A percentile compares a stretch with the other conserved stretches of the same genome.
phyloP scores from a whole-genome alignment of 345 rosid species.

The Erysimum cheiranthoides region DNA sequence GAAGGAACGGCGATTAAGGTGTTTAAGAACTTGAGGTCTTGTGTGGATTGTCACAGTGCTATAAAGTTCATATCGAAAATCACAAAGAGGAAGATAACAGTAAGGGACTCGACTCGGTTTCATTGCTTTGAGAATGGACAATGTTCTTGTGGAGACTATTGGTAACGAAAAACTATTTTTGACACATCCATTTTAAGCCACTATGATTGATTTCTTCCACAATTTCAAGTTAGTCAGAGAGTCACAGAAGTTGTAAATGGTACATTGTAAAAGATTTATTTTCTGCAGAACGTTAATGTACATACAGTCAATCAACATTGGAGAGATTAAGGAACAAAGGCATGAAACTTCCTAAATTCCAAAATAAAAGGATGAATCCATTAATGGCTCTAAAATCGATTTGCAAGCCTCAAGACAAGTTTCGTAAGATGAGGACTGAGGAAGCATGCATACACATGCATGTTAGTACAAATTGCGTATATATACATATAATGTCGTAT shows the following conservation, averaged over 20 bases:
- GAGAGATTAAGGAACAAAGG: neutral
- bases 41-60: conserved; percentile 89
- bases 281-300: conserved; percentile 25
- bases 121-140: conserved; percentile 83
- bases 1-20: conserved; percentile 74
- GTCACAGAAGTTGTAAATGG: neutral
- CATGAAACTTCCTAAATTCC: conserved; percentile 19
- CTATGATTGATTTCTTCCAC: neutral
- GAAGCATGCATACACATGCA: conserved; percentile 31
- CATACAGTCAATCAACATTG: neutral
- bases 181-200: conserved; percentile 26
- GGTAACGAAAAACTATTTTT: conserved; percentile 51
- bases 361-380: neutral
- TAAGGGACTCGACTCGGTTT: conserved; percentile 82
- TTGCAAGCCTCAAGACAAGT: conserved; percentile 30
- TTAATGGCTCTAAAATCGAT: conserved; percentile 4
- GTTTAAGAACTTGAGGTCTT: conserved; percentile 84
- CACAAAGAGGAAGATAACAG: conserved; percentile 65
- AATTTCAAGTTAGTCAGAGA: neutral
- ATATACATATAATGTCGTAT: conserved; percentile 10
- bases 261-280: neutral
- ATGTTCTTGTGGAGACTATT: conserved; percentile 87
- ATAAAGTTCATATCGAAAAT: conserved; percentile 87
- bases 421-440: conserved; percentile 35
- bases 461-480: conserved; percentile 26